Evolutionary conservation across 169 alveolate species (phyloP).

Genomic region (Cryptosporidium andersoni): DNA sequence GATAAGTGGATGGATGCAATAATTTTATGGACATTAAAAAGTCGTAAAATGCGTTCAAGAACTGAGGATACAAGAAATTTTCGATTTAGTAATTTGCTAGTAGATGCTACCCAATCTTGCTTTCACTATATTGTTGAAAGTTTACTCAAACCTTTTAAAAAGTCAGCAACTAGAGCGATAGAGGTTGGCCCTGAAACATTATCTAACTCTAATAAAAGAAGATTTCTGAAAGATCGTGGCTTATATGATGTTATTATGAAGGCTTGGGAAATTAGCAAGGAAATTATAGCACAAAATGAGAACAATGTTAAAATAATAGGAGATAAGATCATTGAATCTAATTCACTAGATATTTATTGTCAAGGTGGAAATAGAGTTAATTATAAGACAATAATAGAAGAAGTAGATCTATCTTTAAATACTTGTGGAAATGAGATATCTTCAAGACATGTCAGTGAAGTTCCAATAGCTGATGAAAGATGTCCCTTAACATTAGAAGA

Average conservation of each 20-base stretch:
- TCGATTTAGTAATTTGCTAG: conserved; percentile 64
- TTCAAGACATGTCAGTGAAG: not conserved
- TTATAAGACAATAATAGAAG: not conserved
- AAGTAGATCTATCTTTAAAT: too few relatives aligned
- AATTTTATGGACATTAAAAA: conserved; percentile 57
- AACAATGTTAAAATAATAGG: not conserved
- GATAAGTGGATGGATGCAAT: conserved; percentile 70
- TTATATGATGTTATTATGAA: conserved; percentile 33
- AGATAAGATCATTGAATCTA: too few relatives aligned
- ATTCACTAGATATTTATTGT: too few relatives aligned
- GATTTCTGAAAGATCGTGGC: conserved; percentile 62
- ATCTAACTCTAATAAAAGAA: conserved; percentile 52
- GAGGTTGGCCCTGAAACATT: conserved; percentile 68
- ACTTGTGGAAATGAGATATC: not conserved
- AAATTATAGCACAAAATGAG: conserved; percentile 20
- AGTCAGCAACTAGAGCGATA: conserved; percentile 61
- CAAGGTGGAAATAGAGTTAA: not conserved
- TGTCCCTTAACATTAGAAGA: conserved; percentile 66
- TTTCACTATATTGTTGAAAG: conserved; percentile 60
- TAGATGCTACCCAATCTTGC: conserved; percentile 68
- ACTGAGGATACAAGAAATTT: conserved; percentile 57
- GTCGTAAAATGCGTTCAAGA: conserved; percentile 44
- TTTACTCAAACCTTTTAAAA: conserved; percentile 59
- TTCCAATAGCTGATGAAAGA: conserved; percentile 2
- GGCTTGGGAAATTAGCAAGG: conserved; percentile 65